Evolutionary conservation across 352 stramenopile genomes (phyloP), one percentile per base, ranked within the genome.

Genomic region (Elongisporangium senticosum): DNA sequence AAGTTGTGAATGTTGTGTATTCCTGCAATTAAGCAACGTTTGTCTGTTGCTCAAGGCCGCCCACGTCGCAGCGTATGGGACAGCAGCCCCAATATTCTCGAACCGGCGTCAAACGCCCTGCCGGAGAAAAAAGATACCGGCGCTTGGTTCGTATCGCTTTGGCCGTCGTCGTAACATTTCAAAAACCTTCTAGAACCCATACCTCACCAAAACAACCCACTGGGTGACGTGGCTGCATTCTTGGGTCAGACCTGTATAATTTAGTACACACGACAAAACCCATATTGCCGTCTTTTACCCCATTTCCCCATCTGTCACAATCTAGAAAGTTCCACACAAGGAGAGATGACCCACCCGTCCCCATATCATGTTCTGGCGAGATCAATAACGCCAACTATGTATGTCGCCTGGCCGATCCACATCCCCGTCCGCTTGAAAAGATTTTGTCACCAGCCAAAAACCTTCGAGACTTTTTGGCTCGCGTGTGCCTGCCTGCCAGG

Each of bases 311-410:
- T 10, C 33, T 50, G 54, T 65, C 52, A 68, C 72, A 83, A 82
- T 88, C 78, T 88, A 87, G 79, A 89, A 89, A 62, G 63, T 89
- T 89, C 79, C 56, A 87, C 67, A 40, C 20, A 24, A 28, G 62
- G 53, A 28, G 61, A 10, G 53, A 56, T 53, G 68, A 76, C 68
- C 40, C 23, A 26, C 52, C 49, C 2, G 63, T 53, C 22, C 54
- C 33, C 22, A 13, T 20, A 15, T 2, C 21, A 17, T 15, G 1
- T 0, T 0, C 13, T 0, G 0, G 0, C 0, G 2, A 8, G 4
- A 39, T 11, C 17, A 23, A 60, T 17, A 1, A 2, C 11, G 1
- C 17, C 8, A 58, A 53, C 0, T 1, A 13, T 55, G 2, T 4
- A 70, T 51, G 63, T 81, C 72, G 64, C 64, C 72, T 48, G 53